phyloP scores from a whole-genome alignment of 441 rosid species.

The Arabidopsis hybrid region DNA sequence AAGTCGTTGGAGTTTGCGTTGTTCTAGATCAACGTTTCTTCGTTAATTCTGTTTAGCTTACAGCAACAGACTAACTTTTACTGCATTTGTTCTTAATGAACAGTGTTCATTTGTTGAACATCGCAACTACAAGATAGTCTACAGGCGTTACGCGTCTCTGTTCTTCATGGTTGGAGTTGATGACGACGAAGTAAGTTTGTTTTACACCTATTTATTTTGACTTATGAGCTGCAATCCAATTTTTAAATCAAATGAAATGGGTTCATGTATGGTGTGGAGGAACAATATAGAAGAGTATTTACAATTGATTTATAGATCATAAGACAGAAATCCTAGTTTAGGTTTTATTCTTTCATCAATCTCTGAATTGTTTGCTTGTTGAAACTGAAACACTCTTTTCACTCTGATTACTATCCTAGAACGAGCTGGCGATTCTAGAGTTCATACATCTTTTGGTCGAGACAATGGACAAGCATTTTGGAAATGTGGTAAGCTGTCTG shows the following conservation, averaged over 20 bases:
- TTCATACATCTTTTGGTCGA: conserved; percentile 94
- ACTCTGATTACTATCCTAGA: conserved; percentile 47
- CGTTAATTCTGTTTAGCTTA: neutral
- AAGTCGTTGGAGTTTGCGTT: neutral
- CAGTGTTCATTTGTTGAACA: conserved; percentile 99
- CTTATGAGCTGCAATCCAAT: neutral
- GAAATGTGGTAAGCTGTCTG: conserved; percentile 73
- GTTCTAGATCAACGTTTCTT: conserved; percentile 3
- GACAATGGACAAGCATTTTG: conserved; percentile 95
- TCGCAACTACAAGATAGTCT: conserved; percentile 95
- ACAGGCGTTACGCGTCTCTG: conserved; percentile 93
- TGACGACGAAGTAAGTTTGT: conserved; percentile 75
- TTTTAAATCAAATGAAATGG: neutral
- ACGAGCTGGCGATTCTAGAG: conserved; percentile 94
- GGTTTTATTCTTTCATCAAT: neutral
- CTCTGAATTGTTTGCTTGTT: conserved; percentile 23
- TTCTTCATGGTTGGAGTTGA: conserved; percentile 98
- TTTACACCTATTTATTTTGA: neutral
- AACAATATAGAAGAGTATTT: neutral
- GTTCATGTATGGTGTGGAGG: neutral
- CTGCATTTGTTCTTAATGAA: conserved; percentile 6
- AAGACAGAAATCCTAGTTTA: neutral
- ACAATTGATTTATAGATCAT: neutral
- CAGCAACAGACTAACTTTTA: neutral
- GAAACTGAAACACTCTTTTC: neutral